Evolutionary conservation across 78 protist genomes (phyloP), one percentile per base, ranked within the genome.

Genomic region (Diacronema lutheri): DNA sequence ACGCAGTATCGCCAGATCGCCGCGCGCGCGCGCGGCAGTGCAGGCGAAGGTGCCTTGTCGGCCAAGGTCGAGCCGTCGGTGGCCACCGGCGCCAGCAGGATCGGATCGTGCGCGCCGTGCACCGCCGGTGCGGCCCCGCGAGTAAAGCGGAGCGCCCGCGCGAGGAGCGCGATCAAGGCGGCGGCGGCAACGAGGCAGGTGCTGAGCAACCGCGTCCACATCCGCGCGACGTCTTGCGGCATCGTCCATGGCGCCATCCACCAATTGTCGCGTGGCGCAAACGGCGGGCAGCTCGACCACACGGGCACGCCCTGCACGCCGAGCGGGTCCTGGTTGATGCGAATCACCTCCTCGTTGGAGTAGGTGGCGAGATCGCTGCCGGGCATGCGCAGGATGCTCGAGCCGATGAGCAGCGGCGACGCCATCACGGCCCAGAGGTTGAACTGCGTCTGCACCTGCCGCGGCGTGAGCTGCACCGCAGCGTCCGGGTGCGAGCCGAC

Each of bases 331-430:
- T 81, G 86, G 65, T 41, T 65, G 69, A 81, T 56, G 25, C 41
- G 61, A 20, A 81, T 61, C 77, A 46, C 78, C 25, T 65, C 41
- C 13, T 1, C 25, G 78, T 65, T 81, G 50, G 64, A 0, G 73
- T 61, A 56, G 61, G 73, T 61, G 12, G 20, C 73, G 40, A 35
- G 72, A 12, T 58, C 72, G 58, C 12, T 35, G 40, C 58, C 61
- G 23, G 72, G n/a, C 73, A 79, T 79, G 14, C 12, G 13, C 26
- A 11, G 50, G 31, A 78, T 20, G n/a, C 33, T 4, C n/a, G 84
- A 60, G 37, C 82, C 44, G 55, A 81, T 61, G 35, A 81, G 64
- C n/a, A 81, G 77, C 62, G 86, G 86, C 16, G 86, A 76, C 41
- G 86, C 61, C 68, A 81, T 29, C 76, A 81, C 86, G 5, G 62